Evolutionary conservation across 768 basidiomycete species (phyloP), one percentile per base, ranked within the genome.

Genomic region (Rhodotorula sphaerocarpa): DNA sequence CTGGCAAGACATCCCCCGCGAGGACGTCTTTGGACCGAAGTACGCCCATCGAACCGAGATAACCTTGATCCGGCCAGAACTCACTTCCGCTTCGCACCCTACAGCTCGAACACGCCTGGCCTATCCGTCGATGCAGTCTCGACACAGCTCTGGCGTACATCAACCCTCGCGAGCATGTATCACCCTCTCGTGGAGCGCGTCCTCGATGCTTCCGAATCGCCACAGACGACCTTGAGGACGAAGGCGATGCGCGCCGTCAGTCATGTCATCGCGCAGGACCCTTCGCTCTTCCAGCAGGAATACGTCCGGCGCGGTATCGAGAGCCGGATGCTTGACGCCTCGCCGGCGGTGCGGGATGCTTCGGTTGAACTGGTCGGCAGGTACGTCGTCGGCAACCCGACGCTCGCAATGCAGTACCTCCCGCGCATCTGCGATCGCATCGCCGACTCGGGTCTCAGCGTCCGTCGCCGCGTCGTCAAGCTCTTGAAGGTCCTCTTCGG

Each of bases 341-440:
- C 95, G 1, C 86, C 95, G 1, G 87, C 88, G 23, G 95, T 99
- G 11, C 87, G 95, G 16, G 95, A 99, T 73, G 90, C 91, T 7
- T 91, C 93, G 9, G 88, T 99, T 20, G 95, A 97, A 72, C 78
- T 99, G 60, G 88, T 97, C 60, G 95, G 95, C n/a, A 93, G 90
- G 77, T 93, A 97, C 71, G 85, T 97, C 79, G 83, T 91, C 41
- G 86, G 90, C 64, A 84, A 86, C 0, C 88, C 90, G 0, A 84
- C 85, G 58, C 84, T 97, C n/a, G 89, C 88, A 0, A 82, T 82
- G 6, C 84, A 91, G 70, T 97, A 97, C 76, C 93, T 92, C 71
- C 79, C 81, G 50, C 84, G 84, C 74, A 88, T 99, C 56, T 84
- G 87, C 3, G 87, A 90, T 63, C 86, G 95, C 7, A 89, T 95